A percentile compares a stretch with the other conserved stretches of the same genome.
Conservation (phyloP, 768 basidiomycete genomes). For the Amanita polypyramis region DNA sequence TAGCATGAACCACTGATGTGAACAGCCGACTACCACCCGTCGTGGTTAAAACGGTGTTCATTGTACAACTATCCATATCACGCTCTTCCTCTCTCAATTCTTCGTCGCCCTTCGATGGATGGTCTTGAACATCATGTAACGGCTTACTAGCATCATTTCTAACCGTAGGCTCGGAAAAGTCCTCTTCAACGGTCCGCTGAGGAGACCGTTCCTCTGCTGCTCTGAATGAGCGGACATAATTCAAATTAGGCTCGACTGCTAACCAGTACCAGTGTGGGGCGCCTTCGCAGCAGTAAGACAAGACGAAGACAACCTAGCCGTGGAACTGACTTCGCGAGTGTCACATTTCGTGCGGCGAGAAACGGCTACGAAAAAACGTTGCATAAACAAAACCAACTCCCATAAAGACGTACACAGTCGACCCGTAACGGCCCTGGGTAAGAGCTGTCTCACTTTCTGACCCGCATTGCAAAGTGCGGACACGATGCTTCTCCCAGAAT, state of each 20-base stretch:
- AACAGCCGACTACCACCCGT: no score
- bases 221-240: background rate
- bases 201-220: background rate
- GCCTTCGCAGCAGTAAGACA: background rate
- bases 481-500: no score
- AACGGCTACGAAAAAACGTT: no score
- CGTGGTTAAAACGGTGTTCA: no score
- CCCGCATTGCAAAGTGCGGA: no score
- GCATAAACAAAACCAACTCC: no score
- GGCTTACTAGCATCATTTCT: background rate
- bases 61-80: background rate
- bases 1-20: no score
- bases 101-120: background rate
- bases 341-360: no score
- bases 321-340: background rate
- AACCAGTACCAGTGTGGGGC: background rate
- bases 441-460: no score
- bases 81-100: background rate
- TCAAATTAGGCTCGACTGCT: background rate
- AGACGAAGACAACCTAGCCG: background rate
- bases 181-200: background rate
- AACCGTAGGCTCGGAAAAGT: no score
- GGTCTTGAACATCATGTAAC: background rate
- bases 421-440: no score
- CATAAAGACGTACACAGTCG: no score